phyloP scores from a whole-genome alignment of 2,329 filamentous ascomycete genomes.

The Exophiala aquamarina region DNA sequence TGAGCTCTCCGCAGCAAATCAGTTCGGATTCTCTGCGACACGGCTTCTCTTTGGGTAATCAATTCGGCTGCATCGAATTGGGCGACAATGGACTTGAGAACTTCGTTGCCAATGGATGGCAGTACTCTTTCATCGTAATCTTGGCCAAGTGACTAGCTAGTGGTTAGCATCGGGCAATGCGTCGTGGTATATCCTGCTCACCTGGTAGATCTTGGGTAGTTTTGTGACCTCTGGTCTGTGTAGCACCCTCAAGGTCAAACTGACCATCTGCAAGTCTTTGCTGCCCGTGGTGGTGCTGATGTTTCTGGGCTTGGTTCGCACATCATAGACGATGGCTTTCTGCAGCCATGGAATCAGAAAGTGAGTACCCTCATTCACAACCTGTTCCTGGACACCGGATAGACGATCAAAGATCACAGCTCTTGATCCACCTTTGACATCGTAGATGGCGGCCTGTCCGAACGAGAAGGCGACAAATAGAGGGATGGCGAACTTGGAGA shows the following conservation, averaged over 20 bases:
- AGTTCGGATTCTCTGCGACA: slow-evolving; percentile 87
- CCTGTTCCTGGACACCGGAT: slow-evolving; percentile 85
- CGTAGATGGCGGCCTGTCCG: slow-evolving; percentile 82
- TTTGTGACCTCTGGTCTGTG: slow-evolving; percentile 91
- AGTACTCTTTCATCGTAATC: slow-evolving; percentile 99
- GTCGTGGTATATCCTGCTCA: slow-evolving; percentile 43
- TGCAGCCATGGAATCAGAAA: slow-evolving; percentile 96
- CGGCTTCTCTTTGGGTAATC: slow-evolving; percentile 97
- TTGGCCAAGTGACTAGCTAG: slow-evolving; percentile 81
- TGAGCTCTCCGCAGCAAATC: slow-evolving; percentile 89
- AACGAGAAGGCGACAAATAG: slow-evolving; percentile 67
- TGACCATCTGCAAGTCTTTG: slow-evolving; percentile 99
- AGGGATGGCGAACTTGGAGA: slow-evolving; percentile 73
- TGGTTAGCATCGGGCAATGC: slow-evolving; percentile 4
- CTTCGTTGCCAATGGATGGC: slow-evolving; percentile 98
- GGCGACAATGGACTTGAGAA: slow-evolving; percentile 96
- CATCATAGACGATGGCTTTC: slow-evolving; percentile 91
- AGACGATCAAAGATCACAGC: slow-evolving; percentile 98
- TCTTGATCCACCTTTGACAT: slow-evolving; percentile 90
- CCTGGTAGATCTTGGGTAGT: slow-evolving; percentile 98
- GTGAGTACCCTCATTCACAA: slow-evolving; percentile 94
- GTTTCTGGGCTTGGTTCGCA: slow-evolving; percentile 94
- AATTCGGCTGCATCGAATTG: slow-evolving; percentile 98
- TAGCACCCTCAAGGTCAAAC: slow-evolving; percentile 90
- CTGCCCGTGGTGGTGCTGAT: slow-evolving; percentile 96